phyloP scores from a whole-genome alignment of 192 early-diverging fungal genomes.

The Oehlia diaphana region DNA sequence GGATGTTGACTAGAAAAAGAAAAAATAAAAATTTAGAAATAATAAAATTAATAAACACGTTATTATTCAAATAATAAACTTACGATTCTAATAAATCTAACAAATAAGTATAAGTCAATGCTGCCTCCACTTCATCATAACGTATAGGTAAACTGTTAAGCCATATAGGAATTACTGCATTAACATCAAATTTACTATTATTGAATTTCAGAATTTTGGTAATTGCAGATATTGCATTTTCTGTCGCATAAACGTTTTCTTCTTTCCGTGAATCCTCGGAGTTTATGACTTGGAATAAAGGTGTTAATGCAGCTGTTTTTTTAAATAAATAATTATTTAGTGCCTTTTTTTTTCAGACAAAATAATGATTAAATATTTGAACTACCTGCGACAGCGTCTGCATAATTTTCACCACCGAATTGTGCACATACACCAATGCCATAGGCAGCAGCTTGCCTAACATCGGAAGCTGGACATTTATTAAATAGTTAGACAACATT shows the following conservation, averaged over 20 bases:
- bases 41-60: not conserved
- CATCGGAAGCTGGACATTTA: constrained; percentile 51
- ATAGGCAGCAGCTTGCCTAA: constrained; percentile 94
- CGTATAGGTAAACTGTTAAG: constrained; percentile 77
- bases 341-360: not conserved
- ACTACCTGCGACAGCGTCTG: constrained; percentile 61
- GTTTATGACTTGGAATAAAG: constrained; percentile 73
- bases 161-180: constrained; percentile 71
- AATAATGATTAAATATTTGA: not conserved
- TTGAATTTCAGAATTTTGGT: constrained; percentile 84
- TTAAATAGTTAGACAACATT: not conserved
- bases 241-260: constrained; percentile 85
- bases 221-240: constrained; percentile 91
- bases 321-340: constrained; percentile 22
- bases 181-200: constrained; percentile 59
- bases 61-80: constrained; percentile 22
- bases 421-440: constrained; percentile 91
- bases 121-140: constrained; percentile 88
- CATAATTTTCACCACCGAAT: constrained; percentile 83
- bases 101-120: constrained; percentile 74
- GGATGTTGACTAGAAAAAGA: constrained; percentile 55
- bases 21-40: not conserved
- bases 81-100: constrained; percentile 67
- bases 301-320: constrained; percentile 62
- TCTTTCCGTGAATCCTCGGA: constrained; percentile 60